These are phyloP conservation scores for Solanum raphanifolium DNA, from an alignment of 257 asterid species.

Conservation along the genomic window DNA sequence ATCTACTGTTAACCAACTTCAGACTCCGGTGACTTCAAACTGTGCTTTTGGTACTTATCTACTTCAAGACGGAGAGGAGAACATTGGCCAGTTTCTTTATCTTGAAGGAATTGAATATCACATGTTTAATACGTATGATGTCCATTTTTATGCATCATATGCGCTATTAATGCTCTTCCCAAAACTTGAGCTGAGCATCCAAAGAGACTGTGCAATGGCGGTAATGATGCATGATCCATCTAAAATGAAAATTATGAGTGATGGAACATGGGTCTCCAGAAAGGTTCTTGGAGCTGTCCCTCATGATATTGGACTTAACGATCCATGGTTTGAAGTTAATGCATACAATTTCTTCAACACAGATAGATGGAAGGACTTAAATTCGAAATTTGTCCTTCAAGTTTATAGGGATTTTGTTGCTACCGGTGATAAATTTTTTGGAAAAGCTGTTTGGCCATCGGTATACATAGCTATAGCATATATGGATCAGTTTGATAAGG, in stretches of 20 bases:
- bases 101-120: conserved; percentile 93
- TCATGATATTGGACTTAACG: conserved; percentile 88
- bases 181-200: conserved; percentile 80
- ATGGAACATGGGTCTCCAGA: conserved; percentile 53
- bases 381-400: conserved; percentile 90
- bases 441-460: conserved; percentile 84
- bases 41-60: conserved; percentile 70
- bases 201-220: conserved; percentile 88
- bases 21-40: conserved; percentile 38
- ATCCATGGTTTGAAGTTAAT: conserved; percentile 94
- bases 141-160: conserved; percentile 84
- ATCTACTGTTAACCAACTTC: conserved; percentile 46
- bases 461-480: conserved; percentile 89
- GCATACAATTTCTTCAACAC: conserved; percentile 69
- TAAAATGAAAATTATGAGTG: conserved; percentile 40
- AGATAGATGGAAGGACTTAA: conserved; percentile 94
- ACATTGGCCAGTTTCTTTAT: conserved; percentile 86
- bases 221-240: conserved; percentile 97
- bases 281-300: conserved; percentile 97
- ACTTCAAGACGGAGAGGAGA: conserved; percentile 71
- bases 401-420: conserved; percentile 80
- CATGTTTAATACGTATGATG: conserved; percentile 92
- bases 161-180: conserved; percentile 71
- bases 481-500: conserved; percentile 95
- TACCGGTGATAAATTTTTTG: conserved; percentile 61